These are phyloP conservation scores for Neotropicomus parvogracilis DNA, from an alignment of 1,284 basidiomycete genomes.

Conservation along the genomic window DNA sequence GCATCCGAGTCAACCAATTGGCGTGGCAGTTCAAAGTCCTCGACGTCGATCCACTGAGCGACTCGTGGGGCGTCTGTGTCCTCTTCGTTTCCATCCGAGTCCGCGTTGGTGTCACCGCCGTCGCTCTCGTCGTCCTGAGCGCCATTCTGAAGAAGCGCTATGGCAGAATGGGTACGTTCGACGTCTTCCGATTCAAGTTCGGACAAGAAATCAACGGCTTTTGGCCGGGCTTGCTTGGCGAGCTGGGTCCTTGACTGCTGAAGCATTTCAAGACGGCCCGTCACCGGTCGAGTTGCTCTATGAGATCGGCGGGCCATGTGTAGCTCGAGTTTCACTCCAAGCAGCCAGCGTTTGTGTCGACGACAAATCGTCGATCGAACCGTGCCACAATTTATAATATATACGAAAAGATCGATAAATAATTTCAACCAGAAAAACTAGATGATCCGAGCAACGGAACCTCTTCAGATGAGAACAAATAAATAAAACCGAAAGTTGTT, in stretches of 20 bases:
- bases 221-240: constrained; percentile 14
- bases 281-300: not conserved
- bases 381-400: no score
- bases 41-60: constrained; percentile 57
- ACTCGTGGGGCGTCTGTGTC: constrained; percentile 48
- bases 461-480: no score
- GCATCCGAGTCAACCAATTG: constrained; percentile 18
- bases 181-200: constrained; percentile 11
- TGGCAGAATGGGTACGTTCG: not conserved
- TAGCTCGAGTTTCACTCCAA: not conserved
- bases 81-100: constrained; percentile 19
- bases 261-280: not conserved
- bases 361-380: no score
- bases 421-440: no score
- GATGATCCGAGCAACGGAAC: no score
- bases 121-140: not conserved
- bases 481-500: no score
- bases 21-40: constrained; percentile 36
- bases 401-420: no score
- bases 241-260: constrained; percentile 7
- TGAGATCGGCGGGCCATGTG: constrained; percentile 14
- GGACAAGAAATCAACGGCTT: constrained; percentile 21
- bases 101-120: not conserved
- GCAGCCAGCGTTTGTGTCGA: no score
- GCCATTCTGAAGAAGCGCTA: not conserved